Percentiles rank a stretch among this genome's conserved stretches.
phyloP scores from a whole-genome alignment of 2,329 filamentous ascomycete genomes.

The Arthrocladium fulminans region DNA sequence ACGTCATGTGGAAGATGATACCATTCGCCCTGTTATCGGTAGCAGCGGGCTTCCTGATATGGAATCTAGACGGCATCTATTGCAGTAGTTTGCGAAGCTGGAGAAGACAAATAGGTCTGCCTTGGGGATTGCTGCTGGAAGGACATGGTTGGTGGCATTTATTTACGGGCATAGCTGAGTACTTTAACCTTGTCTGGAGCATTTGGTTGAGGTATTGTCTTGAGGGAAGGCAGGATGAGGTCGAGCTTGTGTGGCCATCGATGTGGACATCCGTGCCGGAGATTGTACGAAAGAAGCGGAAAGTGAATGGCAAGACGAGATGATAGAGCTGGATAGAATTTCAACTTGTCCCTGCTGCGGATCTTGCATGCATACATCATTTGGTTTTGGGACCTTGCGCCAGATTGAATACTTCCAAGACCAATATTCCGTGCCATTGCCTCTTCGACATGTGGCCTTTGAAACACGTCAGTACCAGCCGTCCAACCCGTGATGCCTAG shows the following conservation, averaged over 20 bases:
- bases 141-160: constrained; percentile 71
- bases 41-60: constrained; percentile 55
- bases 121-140: constrained; percentile 69
- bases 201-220: constrained; percentile 74
- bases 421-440: not conserved
- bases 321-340: not conserved
- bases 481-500: not conserved
- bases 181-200: constrained; percentile 74
- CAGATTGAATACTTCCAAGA: not conserved
- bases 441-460: not conserved
- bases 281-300: constrained; percentile 7
- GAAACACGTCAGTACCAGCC: not conserved
- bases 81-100: constrained; percentile 57
- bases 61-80: constrained; percentile 71
- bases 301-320: not conserved
- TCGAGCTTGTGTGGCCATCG: constrained; percentile 59
- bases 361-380: not conserved
- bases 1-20: constrained; percentile 46
- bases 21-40: constrained; percentile 59
- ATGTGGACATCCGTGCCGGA: constrained; percentile 33
- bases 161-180: constrained; percentile 71
- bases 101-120: constrained; percentile 61
- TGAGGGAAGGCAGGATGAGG: constrained; percentile 62
- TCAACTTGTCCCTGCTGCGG: not conserved
- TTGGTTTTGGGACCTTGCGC: not conserved